A percentile compares a stretch with the other conserved stretches of the same genome.
Conservation (phyloP, 495 filamentous ascomycete genomes). For the Aspergillus steynii region DNA sequence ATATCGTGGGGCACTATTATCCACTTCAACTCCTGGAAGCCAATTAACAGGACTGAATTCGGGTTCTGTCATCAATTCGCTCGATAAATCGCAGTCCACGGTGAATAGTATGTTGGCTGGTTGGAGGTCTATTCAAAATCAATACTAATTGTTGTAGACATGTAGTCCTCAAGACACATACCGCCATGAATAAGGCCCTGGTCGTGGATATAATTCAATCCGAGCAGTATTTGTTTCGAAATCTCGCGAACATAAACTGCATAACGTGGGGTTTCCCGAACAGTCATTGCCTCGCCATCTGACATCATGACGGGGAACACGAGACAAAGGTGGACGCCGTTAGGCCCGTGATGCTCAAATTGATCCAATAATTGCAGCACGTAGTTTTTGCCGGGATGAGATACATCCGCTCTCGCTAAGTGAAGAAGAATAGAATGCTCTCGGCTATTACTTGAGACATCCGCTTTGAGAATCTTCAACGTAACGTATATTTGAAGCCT, state of each 20-base stretch:
- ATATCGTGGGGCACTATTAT: conserved; percentile 23
- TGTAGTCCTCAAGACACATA: conserved; percentile 9
- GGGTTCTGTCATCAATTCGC: conserved; percentile 9
- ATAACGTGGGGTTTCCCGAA: conserved; percentile 6
- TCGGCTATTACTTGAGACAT: conserved; percentile 5
- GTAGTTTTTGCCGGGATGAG: conserved; percentile 29
- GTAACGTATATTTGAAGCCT: conserved; percentile 21
- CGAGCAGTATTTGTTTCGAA: conserved; percentile 15
- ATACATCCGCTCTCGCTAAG: not conserved
- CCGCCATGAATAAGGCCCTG: conserved; percentile 13
- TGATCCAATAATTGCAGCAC: conserved; percentile 41
- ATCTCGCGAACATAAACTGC: conserved; percentile 9
- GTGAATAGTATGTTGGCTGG: conserved; percentile 18
- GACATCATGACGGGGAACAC: conserved; percentile 34
- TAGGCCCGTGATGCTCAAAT: conserved; percentile 46
- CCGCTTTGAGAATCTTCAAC: conserved; percentile 38
- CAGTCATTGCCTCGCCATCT: conserved; percentile 18
- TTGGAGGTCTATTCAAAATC: conserved; percentile 12
- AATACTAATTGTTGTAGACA: not conserved
- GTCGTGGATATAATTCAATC: conserved; percentile 10
- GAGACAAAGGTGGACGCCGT: conserved; percentile 49
- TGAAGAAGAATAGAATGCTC: no score
- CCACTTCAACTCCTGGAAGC: conserved; percentile 17
- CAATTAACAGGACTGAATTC: conserved; percentile 24
- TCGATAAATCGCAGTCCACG: not conserved